Conservation (phyloP, 116 monocot genomes). For the Thalassia testudinum region DNA sequence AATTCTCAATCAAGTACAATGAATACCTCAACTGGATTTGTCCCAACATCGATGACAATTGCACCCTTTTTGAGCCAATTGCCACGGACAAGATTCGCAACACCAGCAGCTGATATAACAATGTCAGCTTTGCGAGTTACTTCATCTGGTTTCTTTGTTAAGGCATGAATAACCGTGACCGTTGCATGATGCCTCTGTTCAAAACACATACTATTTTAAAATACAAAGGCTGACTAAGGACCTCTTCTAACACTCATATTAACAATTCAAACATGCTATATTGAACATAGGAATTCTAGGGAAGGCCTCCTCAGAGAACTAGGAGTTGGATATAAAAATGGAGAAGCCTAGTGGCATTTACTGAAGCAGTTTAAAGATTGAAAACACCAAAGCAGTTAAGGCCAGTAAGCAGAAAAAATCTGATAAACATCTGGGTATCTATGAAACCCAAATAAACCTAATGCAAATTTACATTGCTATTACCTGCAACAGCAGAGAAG, state of each 20-base stretch:
- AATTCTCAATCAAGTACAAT: neutral
- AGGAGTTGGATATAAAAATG: too few relatives aligned
- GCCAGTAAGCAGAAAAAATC: too few relatives aligned
- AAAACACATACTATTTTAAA: neutral
- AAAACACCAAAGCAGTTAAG: too few relatives aligned
- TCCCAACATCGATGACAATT: slow-evolving; percentile 90
- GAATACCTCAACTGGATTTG: slow-evolving; percentile 74
- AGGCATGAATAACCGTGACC: slow-evolving; percentile 76
- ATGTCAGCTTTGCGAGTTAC: slow-evolving; percentile 82
- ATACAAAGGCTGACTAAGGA: too few relatives aligned
- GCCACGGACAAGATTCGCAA: slow-evolving; percentile 62
- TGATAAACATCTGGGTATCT: neutral
- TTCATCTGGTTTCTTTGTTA: slow-evolving; percentile 59
- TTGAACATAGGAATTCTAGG: too few relatives aligned
- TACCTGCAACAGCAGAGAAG: slow-evolving; percentile 86
- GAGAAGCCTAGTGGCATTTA: too few relatives aligned
- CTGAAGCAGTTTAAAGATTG: too few relatives aligned
- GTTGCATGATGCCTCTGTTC: slow-evolving; percentile 91
- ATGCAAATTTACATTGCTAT: neutral
- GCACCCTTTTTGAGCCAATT: slow-evolving; percentile 80
- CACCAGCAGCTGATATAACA: slow-evolving; percentile 85
- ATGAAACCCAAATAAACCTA: neutral
- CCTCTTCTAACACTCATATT: too few relatives aligned
- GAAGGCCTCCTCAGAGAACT: too few relatives aligned
- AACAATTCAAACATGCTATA: too few relatives aligned